phyloP scores from a whole-genome alignment of 2,329 filamentous ascomycete genomes.

The Magnaporthiopsis poae region DNA sequence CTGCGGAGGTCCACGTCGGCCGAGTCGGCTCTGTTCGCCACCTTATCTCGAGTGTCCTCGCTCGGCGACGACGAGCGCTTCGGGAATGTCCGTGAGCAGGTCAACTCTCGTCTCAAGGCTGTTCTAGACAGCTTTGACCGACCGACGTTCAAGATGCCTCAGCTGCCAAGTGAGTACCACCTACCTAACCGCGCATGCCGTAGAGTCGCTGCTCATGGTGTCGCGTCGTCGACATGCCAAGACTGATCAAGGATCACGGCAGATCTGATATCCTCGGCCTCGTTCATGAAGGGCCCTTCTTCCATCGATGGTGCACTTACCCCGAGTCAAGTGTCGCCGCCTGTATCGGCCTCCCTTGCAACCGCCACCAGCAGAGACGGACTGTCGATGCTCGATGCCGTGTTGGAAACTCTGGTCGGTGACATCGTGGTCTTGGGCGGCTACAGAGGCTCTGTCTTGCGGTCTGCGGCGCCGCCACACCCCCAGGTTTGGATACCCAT shows the following conservation, averaged over 20 bases:
- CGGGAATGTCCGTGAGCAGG: constrained; percentile 68
- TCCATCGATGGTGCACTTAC: background rate
- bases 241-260: background rate
- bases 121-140: constrained; percentile 77
- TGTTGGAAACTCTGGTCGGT: constrained; percentile 61
- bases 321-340: background rate
- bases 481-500: constrained; percentile 91
- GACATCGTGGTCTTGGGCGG: constrained; percentile 84
- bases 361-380: constrained; percentile 2
- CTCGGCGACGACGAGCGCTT: constrained; percentile 77
- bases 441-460: constrained; percentile 80
- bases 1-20: constrained; percentile 61
- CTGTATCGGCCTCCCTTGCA: background rate
- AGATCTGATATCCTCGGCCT: background rate
- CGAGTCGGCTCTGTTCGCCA: constrained; percentile 67
- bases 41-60: constrained; percentile 68
- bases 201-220: background rate
- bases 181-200: background rate
- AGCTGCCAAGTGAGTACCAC: constrained; percentile 36
- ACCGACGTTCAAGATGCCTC: constrained; percentile 64
- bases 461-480: constrained; percentile 70
- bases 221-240: background rate
- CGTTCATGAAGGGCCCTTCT: background rate
- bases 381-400: constrained; percentile 28
- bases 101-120: constrained; percentile 82